A percentile compares a stretch with the other conserved stretches of the same genome.
Evolutionary conservation across 2,329 filamentous ascomycete species (phyloP).

Genomic region (Paraphaeosphaeria sporulosa): DNA sequence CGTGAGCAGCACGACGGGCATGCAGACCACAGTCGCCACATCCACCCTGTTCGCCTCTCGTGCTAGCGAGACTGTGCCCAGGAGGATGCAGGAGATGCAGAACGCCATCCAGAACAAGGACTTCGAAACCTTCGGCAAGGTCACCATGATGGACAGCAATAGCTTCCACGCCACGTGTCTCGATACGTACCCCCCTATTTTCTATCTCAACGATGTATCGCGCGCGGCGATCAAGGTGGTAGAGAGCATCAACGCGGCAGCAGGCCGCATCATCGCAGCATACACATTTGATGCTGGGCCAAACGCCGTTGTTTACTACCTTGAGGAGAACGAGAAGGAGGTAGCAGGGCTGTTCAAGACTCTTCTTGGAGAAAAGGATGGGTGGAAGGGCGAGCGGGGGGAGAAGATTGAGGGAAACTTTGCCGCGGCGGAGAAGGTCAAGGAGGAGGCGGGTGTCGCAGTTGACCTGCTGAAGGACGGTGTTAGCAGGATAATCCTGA

Average conservation of each 20-base stretch:
- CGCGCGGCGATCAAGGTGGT: conserved; percentile 86
- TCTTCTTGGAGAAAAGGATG: conserved; percentile 68
- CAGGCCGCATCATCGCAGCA: conserved; percentile 81
- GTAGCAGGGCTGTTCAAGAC: conserved; percentile 82
- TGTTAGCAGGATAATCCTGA: conserved; percentile 88
- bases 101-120: conserved; percentile 78
- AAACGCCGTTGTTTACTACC: conserved; percentile 96
- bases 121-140: conserved; percentile 84
- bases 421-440: conserved; percentile 69
- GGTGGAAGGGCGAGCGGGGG: conserved; percentile 70
- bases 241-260: conserved; percentile 83
- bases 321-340: conserved; percentile 75
- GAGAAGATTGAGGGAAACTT: conserved; percentile 58
- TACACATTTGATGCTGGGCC: conserved; percentile 98
- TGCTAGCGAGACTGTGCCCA: conserved; percentile 78
- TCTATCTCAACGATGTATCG: conserved; percentile 96
- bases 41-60: conserved; percentile 85
- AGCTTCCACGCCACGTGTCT: conserved; percentile 94
- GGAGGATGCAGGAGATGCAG: conserved; percentile 85
- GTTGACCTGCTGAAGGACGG: conserved; percentile 70
- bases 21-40: conserved; percentile 95
- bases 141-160: conserved; percentile 97
- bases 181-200: conserved; percentile 96
- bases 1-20: conserved; percentile 88
- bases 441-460: conserved; percentile 53